phyloP scores from a whole-genome alignment of 2,329 filamentous ascomycete species.

The Pezicula neosporulosa region DNA sequence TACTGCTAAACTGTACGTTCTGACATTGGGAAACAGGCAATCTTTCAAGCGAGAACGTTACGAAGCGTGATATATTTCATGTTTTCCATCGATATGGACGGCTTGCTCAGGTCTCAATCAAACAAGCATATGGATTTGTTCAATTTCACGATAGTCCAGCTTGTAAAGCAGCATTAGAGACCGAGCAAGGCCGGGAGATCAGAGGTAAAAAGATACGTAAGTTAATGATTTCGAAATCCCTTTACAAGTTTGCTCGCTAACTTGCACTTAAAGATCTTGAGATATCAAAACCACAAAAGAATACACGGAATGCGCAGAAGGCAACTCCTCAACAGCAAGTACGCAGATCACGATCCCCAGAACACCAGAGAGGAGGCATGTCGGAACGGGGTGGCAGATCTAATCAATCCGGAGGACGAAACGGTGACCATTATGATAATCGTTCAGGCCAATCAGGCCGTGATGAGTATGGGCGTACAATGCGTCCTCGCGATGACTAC shows the following conservation, averaged over 20 bases:
- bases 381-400: conserved; percentile 39
- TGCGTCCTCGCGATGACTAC: conserved; percentile 60
- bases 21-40: conserved; percentile 60
- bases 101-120: conserved; percentile 91
- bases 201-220: conserved; percentile 91
- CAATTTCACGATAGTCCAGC: conserved; percentile 80
- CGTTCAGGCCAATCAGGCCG: conserved; percentile 24
- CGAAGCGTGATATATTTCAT: conserved; percentile 90
- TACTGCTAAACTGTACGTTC: conserved; percentile 9
- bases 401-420: conserved; percentile 15
- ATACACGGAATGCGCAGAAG: conserved; percentile 53
- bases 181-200: conserved; percentile 76
- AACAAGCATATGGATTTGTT: conserved; percentile 95
- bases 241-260: conserved; percentile 1
- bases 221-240: conserved; percentile 32
- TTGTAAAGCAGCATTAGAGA: conserved; percentile 70
- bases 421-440: conserved; percentile 38
- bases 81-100: conserved; percentile 82
- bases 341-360: conserved; percentile 60
- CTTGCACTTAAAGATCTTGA: conserved; percentile 67
- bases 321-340: not conserved
- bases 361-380: conserved; percentile 41
- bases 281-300: conserved; percentile 83
- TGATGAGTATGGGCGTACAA: conserved; percentile 36
- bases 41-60: conserved; percentile 86